Percentiles rank a stretch among this genome's conserved stretches.
phyloP scores from a whole-genome alignment of 305 asterid species.

The Plantago rigida region DNA sequence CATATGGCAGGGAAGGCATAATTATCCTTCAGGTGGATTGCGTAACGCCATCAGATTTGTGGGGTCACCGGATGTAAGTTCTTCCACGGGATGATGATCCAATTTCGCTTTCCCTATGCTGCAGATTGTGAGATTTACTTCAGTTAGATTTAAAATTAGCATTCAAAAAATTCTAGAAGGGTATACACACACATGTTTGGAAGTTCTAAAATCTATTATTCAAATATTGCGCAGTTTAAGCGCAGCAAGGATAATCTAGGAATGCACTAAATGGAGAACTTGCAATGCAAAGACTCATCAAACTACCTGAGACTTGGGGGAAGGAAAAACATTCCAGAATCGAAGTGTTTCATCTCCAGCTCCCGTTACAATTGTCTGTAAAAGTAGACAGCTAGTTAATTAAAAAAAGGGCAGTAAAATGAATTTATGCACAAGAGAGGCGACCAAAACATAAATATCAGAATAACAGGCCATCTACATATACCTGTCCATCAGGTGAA shows the following conservation, averaged over 20 bases:
- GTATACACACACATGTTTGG: neutral
- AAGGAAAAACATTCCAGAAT: constrained; percentile 92
- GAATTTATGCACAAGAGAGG: neutral
- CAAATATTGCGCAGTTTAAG: neutral
- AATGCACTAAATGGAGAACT: neutral
- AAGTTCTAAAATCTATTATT: neutral
- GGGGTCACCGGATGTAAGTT: constrained; percentile 67
- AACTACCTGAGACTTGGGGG: constrained; percentile 76
- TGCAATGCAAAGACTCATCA: neutral
- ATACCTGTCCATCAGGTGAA: constrained; percentile 98
- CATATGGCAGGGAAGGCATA: neutral
- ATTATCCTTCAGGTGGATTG: neutral
- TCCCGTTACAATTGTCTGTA: constrained; percentile 90
- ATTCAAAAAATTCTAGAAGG: neutral
- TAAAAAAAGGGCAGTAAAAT: neutral
- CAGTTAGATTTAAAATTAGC: constrained; percentile 9
- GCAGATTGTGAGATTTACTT: constrained; percentile 24
- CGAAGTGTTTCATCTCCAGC: constrained; percentile 97
- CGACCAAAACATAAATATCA: neutral
- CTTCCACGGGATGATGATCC: constrained; percentile 91
- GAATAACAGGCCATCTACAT: neutral
- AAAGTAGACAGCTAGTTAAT: neutral
- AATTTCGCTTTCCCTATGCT: constrained; percentile 79
- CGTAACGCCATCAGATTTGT: neutral
- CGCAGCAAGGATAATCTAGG: neutral